Base-by-base conservation (phyloP, 2,329 filamentous ascomycete genomes). In the Aspergillus nomiae region DNA sequence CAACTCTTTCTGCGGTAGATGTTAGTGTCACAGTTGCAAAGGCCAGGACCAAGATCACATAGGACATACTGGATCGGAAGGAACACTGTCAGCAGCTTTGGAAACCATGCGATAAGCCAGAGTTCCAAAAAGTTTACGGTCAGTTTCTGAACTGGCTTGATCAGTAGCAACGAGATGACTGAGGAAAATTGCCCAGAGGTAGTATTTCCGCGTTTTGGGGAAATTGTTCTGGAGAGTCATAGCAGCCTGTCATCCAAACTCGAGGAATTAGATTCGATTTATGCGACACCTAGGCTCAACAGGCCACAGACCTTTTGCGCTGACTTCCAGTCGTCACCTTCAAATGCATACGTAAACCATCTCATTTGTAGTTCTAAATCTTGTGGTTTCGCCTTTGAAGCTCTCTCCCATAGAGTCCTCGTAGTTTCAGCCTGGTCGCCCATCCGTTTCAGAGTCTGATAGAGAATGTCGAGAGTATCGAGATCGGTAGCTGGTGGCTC, bases 141-240 rank as follows among this genome's bases (percentile, higher is more conserved):
- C 80, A 34, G 73, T 71, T 14, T 81, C 79, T 7, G 77, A 78
- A 60, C 74, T 77, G 21, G 67, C 61, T 11, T 70, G 53, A 61
- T 80, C 76, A 30, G 72, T 65, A 19, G 78, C 71, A 48, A 82
- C 73, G 51, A 83, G 70, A 61, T 81, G 75, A 63, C 77, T 81
- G 66, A 81, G 74, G 61, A 84, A 77, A 32, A 83, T 82, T 30
- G 81, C 81, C 79, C 81, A 83, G 65, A 83, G 81, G 63, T 82
- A 80, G 67, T 82, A 83, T 55, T 81, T 77, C 53, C 81, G 76
- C 28, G 78, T 76, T 63, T 79, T 79, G 1, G 82, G 79, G 61
- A 83, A 84, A 61, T 82, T 81, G 66, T 78, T 83, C 65, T 82
- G 80, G 48, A 83, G 78, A 63, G 77, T 79, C 81, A 83, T 83